Base-by-base conservation (phyloP, 2,329 filamentous ascomycete genomes). In the Pseudogymnoascus sp. region DNA sequence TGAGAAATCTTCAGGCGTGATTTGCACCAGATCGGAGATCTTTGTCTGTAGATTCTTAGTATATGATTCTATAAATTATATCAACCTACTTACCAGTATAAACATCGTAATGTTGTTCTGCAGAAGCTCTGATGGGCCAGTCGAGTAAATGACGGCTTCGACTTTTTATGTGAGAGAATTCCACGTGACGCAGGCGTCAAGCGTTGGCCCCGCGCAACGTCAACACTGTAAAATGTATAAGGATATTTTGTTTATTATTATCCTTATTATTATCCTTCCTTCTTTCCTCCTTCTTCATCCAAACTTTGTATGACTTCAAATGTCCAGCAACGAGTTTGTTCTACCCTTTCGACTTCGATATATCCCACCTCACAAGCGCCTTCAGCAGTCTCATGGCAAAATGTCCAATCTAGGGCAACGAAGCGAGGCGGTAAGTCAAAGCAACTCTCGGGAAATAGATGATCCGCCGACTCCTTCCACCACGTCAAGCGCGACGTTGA, bases 21-120 rank as follows among this genome's bases (percentile, higher is more conserved):
- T 95, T 76, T 96, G 90, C 68, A 99, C 91, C 69, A 99, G 82
- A 79, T 99, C 94, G 69, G 92, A 88, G 69, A 99, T 87, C 68
- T 94, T 96, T 45, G 92, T 94, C 94, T 96, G 65, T 60, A 31
- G 48, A 40, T 15, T 12, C 12, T 63, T 62, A 59, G 60, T 40
- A 48, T 64, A 45, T 66, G 40, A 64, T 61, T 39, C 45, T 61
- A 52, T 37, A 58, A 29, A 18, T 31, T 18, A 45, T 5, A 25
- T 27, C 21, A 29, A n/a, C 4, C 58, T 13, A 73, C 77, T 69
- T 68, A 80, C 79, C 61, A 81, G 74, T 62, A 81, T 79, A 67
- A 81, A 81, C 79, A 81, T 81, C 61, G 35, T 70, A 33, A 31
- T n/a, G 39, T 35, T 29, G 13, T 58, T 31, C 5, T 5, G 42